Percentiles rank a stretch among this genome's conserved stretches.
These are phyloP conservation scores for Pseudogymnoascus sp. DNA, from an alignment of 2,329 filamentous ascomycete species.

Conservation along the genomic window DNA sequence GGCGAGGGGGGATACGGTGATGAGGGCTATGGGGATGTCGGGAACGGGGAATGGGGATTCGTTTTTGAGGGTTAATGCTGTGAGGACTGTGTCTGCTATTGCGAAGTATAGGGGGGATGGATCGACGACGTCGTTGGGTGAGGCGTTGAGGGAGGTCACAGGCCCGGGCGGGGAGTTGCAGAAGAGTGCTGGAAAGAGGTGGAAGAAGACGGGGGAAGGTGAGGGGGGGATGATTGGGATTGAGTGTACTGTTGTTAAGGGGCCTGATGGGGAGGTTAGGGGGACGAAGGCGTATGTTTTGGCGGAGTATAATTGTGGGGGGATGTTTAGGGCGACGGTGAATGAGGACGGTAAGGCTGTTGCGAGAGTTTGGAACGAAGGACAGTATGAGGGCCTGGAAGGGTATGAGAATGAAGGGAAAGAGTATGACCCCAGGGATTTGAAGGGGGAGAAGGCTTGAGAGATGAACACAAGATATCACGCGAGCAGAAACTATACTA, in stretches of 20 bases:
- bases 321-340: slow-evolving; percentile 79
- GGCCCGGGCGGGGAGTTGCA: slow-evolving; percentile 69
- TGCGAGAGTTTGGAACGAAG: slow-evolving; percentile 48
- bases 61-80: slow-evolving; percentile 67
- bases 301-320: slow-evolving; percentile 77
- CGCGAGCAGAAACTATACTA: neutral
- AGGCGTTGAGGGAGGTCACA: slow-evolving; percentile 57
- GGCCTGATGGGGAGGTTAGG: slow-evolving; percentile 37
- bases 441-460: slow-evolving; percentile 20
- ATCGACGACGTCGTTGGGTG: slow-evolving; percentile 37
- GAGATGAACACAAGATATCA: neutral
- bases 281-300: slow-evolving; percentile 48
- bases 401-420: slow-evolving; percentile 27
- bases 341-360: slow-evolving; percentile 51
- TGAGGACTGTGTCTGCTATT: slow-evolving; percentile 65
- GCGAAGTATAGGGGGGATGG: slow-evolving; percentile 48
- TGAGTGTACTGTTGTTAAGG: slow-evolving; percentile 46
- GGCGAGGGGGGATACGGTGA: slow-evolving; percentile 16
- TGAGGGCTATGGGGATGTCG: slow-evolving; percentile 50
- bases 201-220: slow-evolving; percentile 69
- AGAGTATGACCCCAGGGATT: slow-evolving; percentile 27
- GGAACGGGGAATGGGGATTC: slow-evolving; percentile 86
- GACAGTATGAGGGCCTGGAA: slow-evolving; percentile 25
- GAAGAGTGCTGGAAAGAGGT: slow-evolving; percentile 64
- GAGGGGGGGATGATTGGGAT: slow-evolving; percentile 83